Percentiles rank a stretch among this genome's conserved stretches.
Evolutionary conservation across 768 basidiomycete genomes (phyloP).

Genomic region (Calocybe indica): DNA sequence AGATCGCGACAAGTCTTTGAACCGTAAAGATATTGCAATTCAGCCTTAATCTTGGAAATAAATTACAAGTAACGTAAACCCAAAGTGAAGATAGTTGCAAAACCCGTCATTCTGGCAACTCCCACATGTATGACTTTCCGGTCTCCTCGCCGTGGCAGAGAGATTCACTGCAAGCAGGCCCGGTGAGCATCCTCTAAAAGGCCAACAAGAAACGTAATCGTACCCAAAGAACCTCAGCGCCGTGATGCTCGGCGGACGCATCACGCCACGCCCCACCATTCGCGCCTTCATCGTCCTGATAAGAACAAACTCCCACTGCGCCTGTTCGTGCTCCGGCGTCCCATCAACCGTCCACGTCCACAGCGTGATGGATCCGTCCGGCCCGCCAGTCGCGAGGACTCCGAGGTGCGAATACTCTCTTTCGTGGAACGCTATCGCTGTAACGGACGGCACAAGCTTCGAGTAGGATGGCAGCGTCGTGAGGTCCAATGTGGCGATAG

Average conservation of each 20-base stretch:
- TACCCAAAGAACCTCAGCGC: constrained; percentile 83
- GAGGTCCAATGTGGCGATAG: constrained; percentile 67
- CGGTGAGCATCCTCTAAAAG: background rate
- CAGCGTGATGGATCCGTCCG: constrained; percentile 73
- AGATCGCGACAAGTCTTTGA: no score
- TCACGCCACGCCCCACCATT: constrained; percentile 26
- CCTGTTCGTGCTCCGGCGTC: constrained; percentile 58
- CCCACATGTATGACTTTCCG: constrained; percentile 19
- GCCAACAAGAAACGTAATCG: constrained; percentile 11
- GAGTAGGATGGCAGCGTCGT: constrained; percentile 36
- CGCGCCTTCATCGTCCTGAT: constrained; percentile 63
- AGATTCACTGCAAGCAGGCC: constrained; percentile 11
- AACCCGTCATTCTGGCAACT: constrained; percentile 13
- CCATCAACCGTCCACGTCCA: constrained; percentile 81
- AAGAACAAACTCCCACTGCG: constrained; percentile 71
- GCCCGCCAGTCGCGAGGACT: constrained; percentile 73
- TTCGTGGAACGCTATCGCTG: constrained; percentile 81
- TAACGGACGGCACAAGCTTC: constrained; percentile 48
- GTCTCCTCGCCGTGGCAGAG: constrained; percentile 21
- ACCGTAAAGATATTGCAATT: no score
- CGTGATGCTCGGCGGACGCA: constrained; percentile 53
- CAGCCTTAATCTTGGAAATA: no score
- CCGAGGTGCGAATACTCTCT: constrained; percentile 79
- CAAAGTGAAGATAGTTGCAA: background rate
- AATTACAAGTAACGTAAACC: no score